These are phyloP conservation scores for Craterostigma plantagineum DNA, from an alignment of 257 asterid genomes.

Conservation along the genomic window DNA sequence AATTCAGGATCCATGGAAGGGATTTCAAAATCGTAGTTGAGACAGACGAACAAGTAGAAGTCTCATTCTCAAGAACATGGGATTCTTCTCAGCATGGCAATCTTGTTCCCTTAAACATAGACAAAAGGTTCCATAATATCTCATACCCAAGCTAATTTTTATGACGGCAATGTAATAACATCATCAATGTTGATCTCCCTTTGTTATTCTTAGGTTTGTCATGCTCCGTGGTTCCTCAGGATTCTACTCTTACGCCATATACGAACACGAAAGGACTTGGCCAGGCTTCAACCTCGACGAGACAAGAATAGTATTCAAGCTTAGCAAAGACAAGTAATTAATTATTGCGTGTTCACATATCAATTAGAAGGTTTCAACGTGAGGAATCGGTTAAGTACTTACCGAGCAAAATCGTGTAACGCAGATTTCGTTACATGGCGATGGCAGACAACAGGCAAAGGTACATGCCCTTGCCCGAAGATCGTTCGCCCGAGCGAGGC, in stretches of 20 bases:
- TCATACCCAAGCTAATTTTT: not conserved
- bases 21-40: constrained; percentile 26
- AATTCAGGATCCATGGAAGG: constrained; percentile 32
- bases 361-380: too few species aligned
- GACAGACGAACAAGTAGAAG: constrained; percentile 33
- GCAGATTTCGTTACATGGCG: constrained; percentile 74
- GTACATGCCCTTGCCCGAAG: constrained; percentile 40
- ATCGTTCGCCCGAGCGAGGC: constrained; percentile 18
- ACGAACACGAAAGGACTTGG: constrained; percentile 60
- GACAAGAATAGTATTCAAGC: constrained; percentile 63
- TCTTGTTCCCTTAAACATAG: constrained; percentile 37
- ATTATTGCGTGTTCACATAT: too few species aligned
- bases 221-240: constrained; percentile 53
- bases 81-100: constrained; percentile 16
- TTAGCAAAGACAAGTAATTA: constrained; percentile 16
- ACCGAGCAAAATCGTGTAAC: too few species aligned
- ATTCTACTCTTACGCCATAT: constrained; percentile 54
- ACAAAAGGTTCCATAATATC: constrained; percentile 42
- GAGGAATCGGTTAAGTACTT: too few species aligned
- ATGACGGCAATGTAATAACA: too few species aligned
- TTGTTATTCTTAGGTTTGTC: constrained; percentile 18
- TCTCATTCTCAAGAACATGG: constrained; percentile 41
- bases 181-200: too few species aligned
- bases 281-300: constrained; percentile 36
- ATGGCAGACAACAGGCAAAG: constrained; percentile 41